Conservation (phyloP, 1,139 yeast species). For the Geotrichum bryndzae region DNA sequence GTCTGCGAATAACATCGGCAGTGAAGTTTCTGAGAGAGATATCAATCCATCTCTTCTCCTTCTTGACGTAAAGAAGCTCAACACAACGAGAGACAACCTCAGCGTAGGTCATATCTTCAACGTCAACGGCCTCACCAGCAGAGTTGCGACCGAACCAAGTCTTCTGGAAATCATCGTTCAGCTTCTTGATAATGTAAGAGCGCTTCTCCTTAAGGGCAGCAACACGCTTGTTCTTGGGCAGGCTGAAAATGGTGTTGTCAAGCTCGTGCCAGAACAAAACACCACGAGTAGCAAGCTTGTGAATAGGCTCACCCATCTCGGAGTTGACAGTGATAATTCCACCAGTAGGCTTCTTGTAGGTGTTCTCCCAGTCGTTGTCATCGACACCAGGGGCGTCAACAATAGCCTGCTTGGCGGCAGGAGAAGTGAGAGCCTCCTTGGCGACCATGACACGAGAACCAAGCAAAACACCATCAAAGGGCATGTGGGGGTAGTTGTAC, state of each 20-base stretch:
- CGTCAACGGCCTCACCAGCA: conserved; percentile 73
- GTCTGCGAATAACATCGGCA: conserved; percentile 84
- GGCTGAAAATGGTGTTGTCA: conserved; percentile 85
- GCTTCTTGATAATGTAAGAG: conserved; percentile 73
- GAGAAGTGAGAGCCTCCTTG: conserved; percentile 90
- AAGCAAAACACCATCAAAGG: conserved; percentile 92
- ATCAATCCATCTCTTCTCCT: conserved; percentile 85
- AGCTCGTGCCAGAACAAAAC: conserved; percentile 89
- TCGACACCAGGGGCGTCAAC: conserved; percentile 85
- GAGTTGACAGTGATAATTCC: conserved; percentile 94
- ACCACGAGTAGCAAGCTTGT: conserved; percentile 97
- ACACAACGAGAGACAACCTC: conserved; percentile 85
- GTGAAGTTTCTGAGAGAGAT: conserved; percentile 75
- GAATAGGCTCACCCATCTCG: conserved; percentile 99
- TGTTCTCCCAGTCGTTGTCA: conserved; percentile 84
- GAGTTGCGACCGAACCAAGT: conserved; percentile 90
- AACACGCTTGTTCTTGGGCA: conserved; percentile 83
- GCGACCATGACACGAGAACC: conserved; percentile 98
- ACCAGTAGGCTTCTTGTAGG: conserved; percentile 93
- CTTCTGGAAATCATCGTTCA: conserved; percentile 93
- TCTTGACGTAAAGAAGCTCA: conserved; percentile 79
- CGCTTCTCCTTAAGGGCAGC: conserved; percentile 79
- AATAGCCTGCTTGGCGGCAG: conserved; percentile 89
- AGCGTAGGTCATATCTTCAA: conserved; percentile 92
- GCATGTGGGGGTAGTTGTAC: conserved; percentile 95